Evolutionary conservation across 1,284 basidiomycete species (phyloP).

Genomic region (Afroboletus lepidellus): DNA sequence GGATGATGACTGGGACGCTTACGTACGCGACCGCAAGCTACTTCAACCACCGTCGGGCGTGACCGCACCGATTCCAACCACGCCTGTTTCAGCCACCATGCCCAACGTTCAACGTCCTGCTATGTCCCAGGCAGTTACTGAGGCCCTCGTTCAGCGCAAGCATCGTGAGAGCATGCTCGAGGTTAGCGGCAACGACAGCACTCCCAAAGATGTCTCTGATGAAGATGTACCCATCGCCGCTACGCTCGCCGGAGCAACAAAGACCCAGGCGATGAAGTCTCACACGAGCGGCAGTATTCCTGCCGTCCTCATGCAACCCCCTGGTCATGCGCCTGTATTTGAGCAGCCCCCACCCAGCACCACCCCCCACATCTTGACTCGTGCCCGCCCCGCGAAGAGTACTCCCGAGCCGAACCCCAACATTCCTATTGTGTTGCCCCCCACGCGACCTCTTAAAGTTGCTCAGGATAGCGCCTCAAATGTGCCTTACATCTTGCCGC

Average conservation of each 20-base stretch:
- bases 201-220: slow-evolving; percentile 31
- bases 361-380: slow-evolving; percentile 61
- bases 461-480: slow-evolving; percentile 24
- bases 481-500: slow-evolving; percentile 31
- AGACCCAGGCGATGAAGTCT: slow-evolving; percentile 34
- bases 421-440: slow-evolving; percentile 33
- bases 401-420: slow-evolving; percentile 29
- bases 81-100: slow-evolving; percentile 42
- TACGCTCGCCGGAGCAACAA: slow-evolving; percentile 31
- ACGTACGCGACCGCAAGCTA: slow-evolving; percentile 76
- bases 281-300: slow-evolving; percentile 39
- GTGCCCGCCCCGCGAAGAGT: slow-evolving; percentile 42
- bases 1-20: slow-evolving; percentile 73
- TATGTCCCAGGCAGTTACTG: slow-evolving; percentile 67
- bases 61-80: slow-evolving; percentile 67
- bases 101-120: slow-evolving; percentile 41
- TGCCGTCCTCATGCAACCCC: slow-evolving; percentile 62
- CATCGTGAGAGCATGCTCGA: slow-evolving; percentile 57
- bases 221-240: slow-evolving; percentile 57
- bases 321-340: slow-evolving; percentile 38
- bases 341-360: slow-evolving; percentile 29
- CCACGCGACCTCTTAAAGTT: slow-evolving; percentile 20
- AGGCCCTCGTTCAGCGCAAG: slow-evolving; percentile 67
- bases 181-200: slow-evolving; percentile 40
- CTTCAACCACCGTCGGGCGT: slow-evolving; percentile 79